Conservation (phyloP, 176 grass and related monocot genomes). For the Phyllostachys edulis region DNA sequence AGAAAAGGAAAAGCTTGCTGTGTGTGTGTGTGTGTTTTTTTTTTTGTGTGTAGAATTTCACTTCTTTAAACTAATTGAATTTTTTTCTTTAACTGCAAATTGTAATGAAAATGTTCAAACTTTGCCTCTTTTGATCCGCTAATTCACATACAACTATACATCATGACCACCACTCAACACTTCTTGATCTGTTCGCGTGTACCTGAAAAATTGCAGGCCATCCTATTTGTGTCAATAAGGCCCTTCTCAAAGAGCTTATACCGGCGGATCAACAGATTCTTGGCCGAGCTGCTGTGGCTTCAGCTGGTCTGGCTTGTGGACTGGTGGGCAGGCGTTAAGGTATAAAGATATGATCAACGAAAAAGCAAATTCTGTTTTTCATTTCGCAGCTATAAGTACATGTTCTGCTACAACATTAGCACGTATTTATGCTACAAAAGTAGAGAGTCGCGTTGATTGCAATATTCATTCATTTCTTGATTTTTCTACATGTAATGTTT, state of each 20-base stretch:
- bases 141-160: too few relatives aligned
- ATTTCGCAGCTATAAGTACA: neutral
- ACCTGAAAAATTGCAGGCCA: constrained; percentile 38
- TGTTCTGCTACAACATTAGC: neutral
- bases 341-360: constrained; percentile 7
- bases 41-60: too few relatives aligned
- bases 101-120: too few relatives aligned
- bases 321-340: constrained; percentile 98
- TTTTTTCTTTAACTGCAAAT: too few relatives aligned
- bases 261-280: constrained; percentile 61
- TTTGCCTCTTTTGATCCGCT: too few relatives aligned
- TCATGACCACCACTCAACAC: neutral
- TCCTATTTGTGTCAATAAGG: constrained; percentile 65
- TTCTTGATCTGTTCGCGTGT: neutral
- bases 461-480: neutral
- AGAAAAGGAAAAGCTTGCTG: too few relatives aligned
- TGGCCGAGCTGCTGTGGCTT: constrained; percentile 84
- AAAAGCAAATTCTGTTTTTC: neutral
- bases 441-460: neutral
- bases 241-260: constrained; percentile 73
- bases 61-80: too few relatives aligned
- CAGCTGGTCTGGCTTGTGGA: constrained; percentile 95
- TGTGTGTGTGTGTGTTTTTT: too few relatives aligned
- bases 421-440: neutral
- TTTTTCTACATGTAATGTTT: neutral